These are phyloP conservation scores for Fusarium fracticaudum DNA, from an alignment of 2,329 filamentous ascomycete genomes.

Conservation along the genomic window DNA sequence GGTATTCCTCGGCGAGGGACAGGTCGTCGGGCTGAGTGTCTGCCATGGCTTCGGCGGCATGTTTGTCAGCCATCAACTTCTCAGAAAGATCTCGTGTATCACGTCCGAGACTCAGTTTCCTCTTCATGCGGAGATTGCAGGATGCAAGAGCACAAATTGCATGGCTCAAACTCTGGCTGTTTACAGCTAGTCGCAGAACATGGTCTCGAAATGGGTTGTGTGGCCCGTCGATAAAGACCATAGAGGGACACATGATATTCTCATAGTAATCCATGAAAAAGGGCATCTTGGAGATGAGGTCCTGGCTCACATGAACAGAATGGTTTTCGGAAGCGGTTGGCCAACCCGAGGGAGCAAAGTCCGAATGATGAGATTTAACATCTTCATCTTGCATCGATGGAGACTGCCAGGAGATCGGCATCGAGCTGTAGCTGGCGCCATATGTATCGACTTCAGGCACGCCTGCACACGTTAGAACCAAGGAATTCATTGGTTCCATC, in stretches of 20 bases:
- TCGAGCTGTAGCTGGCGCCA: slow-evolving; percentile 60
- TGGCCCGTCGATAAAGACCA: slow-evolving; percentile 89
- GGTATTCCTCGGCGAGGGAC: slow-evolving; percentile 80
- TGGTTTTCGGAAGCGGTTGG: slow-evolving; percentile 57
- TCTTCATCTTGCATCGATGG: slow-evolving; percentile 55
- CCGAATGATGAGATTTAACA: slow-evolving; percentile 54
- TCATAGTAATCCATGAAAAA: slow-evolving; percentile 95
- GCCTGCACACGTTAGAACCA: slow-evolving; percentile 55
- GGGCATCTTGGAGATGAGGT: slow-evolving; percentile 80
- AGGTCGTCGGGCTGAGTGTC: slow-evolving; percentile 67
- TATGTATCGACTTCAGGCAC: slow-evolving; percentile 64
- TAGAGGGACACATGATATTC: slow-evolving; percentile 88
- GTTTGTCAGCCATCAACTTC: slow-evolving; percentile 58
- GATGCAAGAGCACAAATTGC: slow-evolving; percentile 89
- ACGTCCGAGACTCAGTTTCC: slow-evolving; percentile 70
- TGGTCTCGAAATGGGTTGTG: slow-evolving; percentile 87
- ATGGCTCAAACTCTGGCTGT: slow-evolving; percentile 86
- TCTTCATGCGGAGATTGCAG: slow-evolving; percentile 89
- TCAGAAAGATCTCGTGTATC: slow-evolving; percentile 61
- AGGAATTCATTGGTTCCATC: slow-evolving; percentile 47
- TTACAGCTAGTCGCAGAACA: slow-evolving; percentile 79
- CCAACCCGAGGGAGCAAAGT: slow-evolving; percentile 60
- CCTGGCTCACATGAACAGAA: slow-evolving; percentile 62
- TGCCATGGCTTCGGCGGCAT: slow-evolving; percentile 55
- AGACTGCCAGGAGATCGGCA: slow-evolving; percentile 59